Evolutionary conservation across 192 early-diverging fungal species (phyloP), one percentile per base, ranked within the genome.

Genomic region (Rhizophlyctis rosea): DNA sequence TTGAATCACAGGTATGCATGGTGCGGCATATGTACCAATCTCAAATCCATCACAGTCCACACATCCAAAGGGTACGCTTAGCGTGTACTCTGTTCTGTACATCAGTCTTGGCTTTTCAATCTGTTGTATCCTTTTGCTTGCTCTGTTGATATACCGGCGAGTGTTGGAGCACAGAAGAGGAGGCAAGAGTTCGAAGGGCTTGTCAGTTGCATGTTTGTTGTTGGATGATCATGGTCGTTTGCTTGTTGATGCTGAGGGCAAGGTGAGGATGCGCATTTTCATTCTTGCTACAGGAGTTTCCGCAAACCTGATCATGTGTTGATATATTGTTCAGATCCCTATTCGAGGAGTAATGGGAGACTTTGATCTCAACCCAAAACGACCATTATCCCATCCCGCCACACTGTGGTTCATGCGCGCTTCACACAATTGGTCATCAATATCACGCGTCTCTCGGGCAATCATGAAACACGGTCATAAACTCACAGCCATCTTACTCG

Each of bases 321-420:
- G 54, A 29, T 55, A 31, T 34, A 16, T 27, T 24, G 61, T 49
- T 7, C 49, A 54, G 2, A 16, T 63, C 14, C 61, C 61, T 3
- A 34, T 51, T 14, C 61, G 61, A 2, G 27, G 16, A 9, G 61
- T 63, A 3, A 23, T 55, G 28, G 61, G 61, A 4, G 14, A 54
- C 3, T 63, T 63, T 31, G 61, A 63, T 35, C 23, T 63, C 21
- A 29, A 54, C 50, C 11, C 25, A 9, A 34, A 16, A 25, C 16
- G 51, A n/a, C 61, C 61, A 9, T 32, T 54, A 13, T 24, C 61
- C 16, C 61, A 63, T 34, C 61, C 61, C 23, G 61, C 61, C 23
- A 49, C 54, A 30, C 61, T 63, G 27, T 63, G 61, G 61, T 32
- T 63, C 3, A 30, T 63, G 14, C 53, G 54, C 23, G 30, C 51